Evolutionary conservation across 805 yeast genomes (phyloP), one percentile per base, ranked within the genome.

Genomic region (Hanseniaspora valbyensis): DNA sequence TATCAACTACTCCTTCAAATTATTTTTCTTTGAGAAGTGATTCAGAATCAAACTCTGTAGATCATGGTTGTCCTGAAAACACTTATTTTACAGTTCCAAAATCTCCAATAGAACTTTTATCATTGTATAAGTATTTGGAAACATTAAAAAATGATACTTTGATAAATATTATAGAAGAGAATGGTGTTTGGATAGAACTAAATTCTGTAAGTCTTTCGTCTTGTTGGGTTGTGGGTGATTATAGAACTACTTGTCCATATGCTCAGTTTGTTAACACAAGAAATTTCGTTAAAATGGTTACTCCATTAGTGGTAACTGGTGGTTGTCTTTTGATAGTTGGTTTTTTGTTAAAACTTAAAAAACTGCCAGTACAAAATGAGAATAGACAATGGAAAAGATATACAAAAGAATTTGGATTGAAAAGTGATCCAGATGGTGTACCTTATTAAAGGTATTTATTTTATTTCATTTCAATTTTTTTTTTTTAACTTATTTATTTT

Each of bases 161-260:
- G 28, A 32, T 48, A 3, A 24, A 40, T 4, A 16, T 26, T 8
- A 48, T 48, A 4, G 33, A 48, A 33, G n/a, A 18, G 4, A 36
- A 49, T 0, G 53, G 57, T 0, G 67, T 78, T 0, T 89, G 96
- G 96, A 75, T 87, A 3, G 87, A 86, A 64, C 57, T 87, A 55
- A 89, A 90, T 61, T 85, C 89, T 16, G 71, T 90, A 21, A 75
- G 85, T 0, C 78, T 80, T 19, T 66, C 73, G 2, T 75, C 78
- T 50, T 89, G 97, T 60, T 90, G 92, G 89, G 88, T 88, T 4
- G 64, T 75, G 12, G 95, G 95, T 1, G 95, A 95, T 0, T 77
- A 86, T 0, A 71, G 76, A 54, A 81, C 90, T 0, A 60, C 67
- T 29, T 89, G 97, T 61, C 96, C 96, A 0, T 88, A 88, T 61